Conservation (phyloP, 768 basidiomycete genomes). For the Wakefieldia striispora region DNA sequence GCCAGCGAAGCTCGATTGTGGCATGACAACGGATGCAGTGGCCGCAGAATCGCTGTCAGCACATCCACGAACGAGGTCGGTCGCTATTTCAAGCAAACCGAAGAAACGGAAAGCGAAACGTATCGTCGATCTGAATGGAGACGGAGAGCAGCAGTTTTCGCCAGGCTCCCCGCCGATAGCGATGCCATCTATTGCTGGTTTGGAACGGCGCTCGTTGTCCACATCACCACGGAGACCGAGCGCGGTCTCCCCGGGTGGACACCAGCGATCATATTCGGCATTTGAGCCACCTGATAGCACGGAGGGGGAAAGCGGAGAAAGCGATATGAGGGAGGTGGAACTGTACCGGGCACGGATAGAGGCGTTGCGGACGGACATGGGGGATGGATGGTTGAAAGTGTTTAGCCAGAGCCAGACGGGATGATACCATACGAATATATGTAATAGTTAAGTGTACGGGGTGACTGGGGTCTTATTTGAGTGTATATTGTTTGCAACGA, state of each 20-base stretch:
- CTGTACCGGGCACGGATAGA: slow-evolving; percentile 77
- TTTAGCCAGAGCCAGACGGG: slow-evolving; percentile 60
- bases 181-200: slow-evolving; percentile 2
- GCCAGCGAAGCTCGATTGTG: slow-evolving; percentile 19
- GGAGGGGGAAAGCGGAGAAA: slow-evolving; percentile 4
- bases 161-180: slow-evolving; percentile 2
- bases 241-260: slow-evolving; percentile 13
- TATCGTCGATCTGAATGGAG: slow-evolving; percentile 75
- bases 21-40: slow-evolving; percentile 21
- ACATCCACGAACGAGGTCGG: slow-evolving; percentile 43
- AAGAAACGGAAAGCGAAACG: slow-evolving; percentile 67
- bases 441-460: slow-evolving; percentile 9
- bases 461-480: slow-evolving; percentile 31
- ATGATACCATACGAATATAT: neutral
- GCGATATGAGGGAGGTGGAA: slow-evolving; percentile 55
- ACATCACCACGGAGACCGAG: slow-evolving; percentile 19
- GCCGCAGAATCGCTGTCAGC: slow-evolving; percentile 33
- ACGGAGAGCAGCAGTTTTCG: slow-evolving; percentile 34
- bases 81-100: slow-evolving; percentile 41
- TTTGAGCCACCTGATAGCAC: slow-evolving; percentile 50
- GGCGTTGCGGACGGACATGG: slow-evolving; percentile 82
- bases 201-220: slow-evolving; percentile 8
- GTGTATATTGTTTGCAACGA: slow-evolving; percentile 13
- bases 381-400: slow-evolving; percentile 86
- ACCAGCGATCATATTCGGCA: slow-evolving; percentile 34